Evolutionary conservation across 768 basidiomycete genomes (phyloP), one percentile per base, ranked within the genome.

Genomic region (Mycena galopus): DNA sequence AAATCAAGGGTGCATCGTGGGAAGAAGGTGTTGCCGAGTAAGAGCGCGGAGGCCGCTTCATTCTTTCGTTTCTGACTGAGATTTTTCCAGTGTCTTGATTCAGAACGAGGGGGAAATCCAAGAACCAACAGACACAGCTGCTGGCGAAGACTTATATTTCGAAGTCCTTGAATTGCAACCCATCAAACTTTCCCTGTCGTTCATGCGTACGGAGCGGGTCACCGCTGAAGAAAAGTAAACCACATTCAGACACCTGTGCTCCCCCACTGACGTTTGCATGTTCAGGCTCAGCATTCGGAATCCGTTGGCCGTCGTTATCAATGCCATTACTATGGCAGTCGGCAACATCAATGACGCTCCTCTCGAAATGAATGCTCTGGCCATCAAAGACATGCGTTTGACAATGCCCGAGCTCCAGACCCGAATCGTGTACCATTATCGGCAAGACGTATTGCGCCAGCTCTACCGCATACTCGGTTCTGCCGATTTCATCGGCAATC

Each of bases 311-410:
- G 94, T 98, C 55, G 91, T 97, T 35, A 85, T 99, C 69, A 98
- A 99, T 78, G 96, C 96, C 2, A 83, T 99, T 53, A 96, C 97
- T 0, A 98, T 99, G 96, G 93, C 97, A 0, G 86, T 99, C 29
- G 98, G 98, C 9, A 99, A 99, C 77, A 89, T 99, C 83, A 98
- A 99, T 75, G 96, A 96, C 78, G 97, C 98, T 0, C 94, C 95
- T 21, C 88, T 99, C 53, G 94, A 95, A 75, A 89, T 99, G 85
- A 99, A 98, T 79, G 95, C 96, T 0, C 88, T 99, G 44, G 93
- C 92, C 30, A 93, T 99, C 81, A 95, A 96, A 80, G 97, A 99
- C 78, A 95, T 97, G 88, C 93, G 97, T 23, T 82, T 98, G 56
- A 93, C 94, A 0, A 82, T 93, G 66, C 93, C 96, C 10, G 94